Percentiles rank a stretch among this genome's conserved stretches.
Conservation (phyloP, 441 rosid genomes). For the Corymbia citriodora region DNA sequence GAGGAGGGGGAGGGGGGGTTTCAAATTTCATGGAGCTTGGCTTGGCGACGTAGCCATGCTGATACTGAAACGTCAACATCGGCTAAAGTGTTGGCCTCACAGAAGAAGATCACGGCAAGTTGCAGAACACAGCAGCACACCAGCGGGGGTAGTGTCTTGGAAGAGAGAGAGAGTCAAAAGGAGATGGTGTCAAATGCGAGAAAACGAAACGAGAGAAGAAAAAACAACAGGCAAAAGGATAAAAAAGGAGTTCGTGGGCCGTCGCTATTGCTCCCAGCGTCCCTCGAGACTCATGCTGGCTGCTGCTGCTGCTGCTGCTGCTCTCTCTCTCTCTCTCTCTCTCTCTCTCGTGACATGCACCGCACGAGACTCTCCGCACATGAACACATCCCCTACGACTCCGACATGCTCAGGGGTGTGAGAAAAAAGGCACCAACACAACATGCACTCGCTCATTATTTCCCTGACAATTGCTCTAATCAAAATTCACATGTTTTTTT, state of each 20-base stretch:
- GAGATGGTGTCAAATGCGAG: background rate
- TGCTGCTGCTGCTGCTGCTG: background rate
- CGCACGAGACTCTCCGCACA: background rate
- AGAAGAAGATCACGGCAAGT: background rate
- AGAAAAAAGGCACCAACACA: background rate
- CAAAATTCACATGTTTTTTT: background rate
- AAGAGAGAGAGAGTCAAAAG: background rate
- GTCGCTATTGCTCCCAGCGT: background rate
- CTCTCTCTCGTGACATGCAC: background rate
- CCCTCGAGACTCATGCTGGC: background rate
- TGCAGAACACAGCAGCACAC: background rate
- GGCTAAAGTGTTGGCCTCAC: background rate
- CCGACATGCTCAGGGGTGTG: background rate
- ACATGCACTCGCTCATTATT: background rate
- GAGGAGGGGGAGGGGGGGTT: background rate
- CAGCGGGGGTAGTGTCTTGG: background rate
- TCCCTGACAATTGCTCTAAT: background rate
- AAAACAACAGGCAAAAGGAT: background rate
- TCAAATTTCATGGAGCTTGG: background rate
- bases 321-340: background rate
- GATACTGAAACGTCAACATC: background rate
- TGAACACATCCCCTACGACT: background rate
- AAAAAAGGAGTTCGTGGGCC: background rate
- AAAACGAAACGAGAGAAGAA: background rate
- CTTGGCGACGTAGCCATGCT: background rate